These are phyloP conservation scores for Hyaloscypha variabilis DNA, from an alignment of 495 filamentous ascomycete species.

Conservation along the genomic window DNA sequence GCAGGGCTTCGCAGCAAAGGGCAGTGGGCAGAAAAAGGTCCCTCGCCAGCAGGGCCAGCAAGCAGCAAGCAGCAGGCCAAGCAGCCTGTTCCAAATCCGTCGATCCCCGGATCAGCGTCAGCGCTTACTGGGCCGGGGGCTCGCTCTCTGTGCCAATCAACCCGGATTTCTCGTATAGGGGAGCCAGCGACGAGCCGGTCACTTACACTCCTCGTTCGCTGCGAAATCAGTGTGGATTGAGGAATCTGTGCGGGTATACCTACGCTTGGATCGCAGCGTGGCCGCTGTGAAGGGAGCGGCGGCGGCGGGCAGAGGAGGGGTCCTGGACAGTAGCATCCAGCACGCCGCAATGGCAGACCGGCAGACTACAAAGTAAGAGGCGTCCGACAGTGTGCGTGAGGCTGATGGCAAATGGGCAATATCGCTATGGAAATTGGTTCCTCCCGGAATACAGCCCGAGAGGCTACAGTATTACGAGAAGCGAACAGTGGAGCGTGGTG, in stretches of 20 bases:
- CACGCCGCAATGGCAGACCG: no score
- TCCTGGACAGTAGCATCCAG: no score
- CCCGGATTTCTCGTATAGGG: constrained; percentile 13
- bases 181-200: not conserved
- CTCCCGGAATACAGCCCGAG: not conserved
- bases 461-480: not conserved
- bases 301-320: not conserved
- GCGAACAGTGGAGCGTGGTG: not conserved
- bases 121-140: constrained; percentile 11
- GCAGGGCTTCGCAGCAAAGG: no score
- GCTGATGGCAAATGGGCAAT: constrained; percentile 7
- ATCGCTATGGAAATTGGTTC: not conserved
- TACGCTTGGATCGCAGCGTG: constrained; percentile 1
- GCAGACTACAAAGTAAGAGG: not conserved
- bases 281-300: not conserved
- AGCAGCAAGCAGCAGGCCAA: not conserved
- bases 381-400: constrained; percentile 15
- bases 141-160: constrained; percentile 9
- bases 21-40: no score
- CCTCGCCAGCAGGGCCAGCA: not conserved
- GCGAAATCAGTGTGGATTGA: not conserved
- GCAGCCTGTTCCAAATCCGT: constrained; percentile 14
- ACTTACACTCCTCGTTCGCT: not conserved
- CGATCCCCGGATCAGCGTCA: constrained; percentile 24
- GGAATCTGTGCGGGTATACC: no score